These are phyloP conservation scores for Camellia sinensis DNA, from an alignment of 148 eudicot genomes.

Conservation along the genomic window DNA sequence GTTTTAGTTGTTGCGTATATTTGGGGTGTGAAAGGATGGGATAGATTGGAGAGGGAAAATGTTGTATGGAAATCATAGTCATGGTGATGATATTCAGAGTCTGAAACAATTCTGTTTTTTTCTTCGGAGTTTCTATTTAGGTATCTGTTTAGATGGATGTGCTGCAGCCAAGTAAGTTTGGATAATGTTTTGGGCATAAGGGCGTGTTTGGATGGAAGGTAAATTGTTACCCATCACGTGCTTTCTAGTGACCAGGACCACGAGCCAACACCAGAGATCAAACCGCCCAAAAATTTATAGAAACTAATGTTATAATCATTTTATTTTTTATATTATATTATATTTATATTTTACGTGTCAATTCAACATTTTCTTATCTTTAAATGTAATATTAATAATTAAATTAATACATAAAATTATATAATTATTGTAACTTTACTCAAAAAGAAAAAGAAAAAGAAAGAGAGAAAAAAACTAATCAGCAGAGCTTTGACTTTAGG, in stretches of 20 bases:
- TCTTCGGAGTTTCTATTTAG: neutral
- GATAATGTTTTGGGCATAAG: constrained; percentile 16
- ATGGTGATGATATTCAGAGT: neutral
- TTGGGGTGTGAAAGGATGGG: constrained; percentile 9
- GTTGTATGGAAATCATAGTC: constrained; percentile 8
- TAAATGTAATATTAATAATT: no score
- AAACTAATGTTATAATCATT: no score
- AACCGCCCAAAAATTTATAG: no score
- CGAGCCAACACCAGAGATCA: neutral
- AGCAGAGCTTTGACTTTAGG: no score
- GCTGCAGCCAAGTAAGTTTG: constrained; percentile 6
- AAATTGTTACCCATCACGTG: neutral
- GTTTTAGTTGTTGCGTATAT: neutral
- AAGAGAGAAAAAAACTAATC: no score
- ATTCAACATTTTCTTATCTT: no score
- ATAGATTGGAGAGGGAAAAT: neutral
- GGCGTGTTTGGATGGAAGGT: constrained; percentile 12
- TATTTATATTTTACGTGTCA: no score
- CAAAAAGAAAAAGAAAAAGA: no score
- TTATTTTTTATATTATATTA: no score
- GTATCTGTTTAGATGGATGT: neutral
- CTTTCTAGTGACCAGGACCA: neutral
- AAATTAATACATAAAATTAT: no score
- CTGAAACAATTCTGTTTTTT: neutral
- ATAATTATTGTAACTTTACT: no score